These are phyloP conservation scores for Podaxis sp. DNA, from an alignment of 768 basidiomycete species.

Conservation along the genomic window DNA sequence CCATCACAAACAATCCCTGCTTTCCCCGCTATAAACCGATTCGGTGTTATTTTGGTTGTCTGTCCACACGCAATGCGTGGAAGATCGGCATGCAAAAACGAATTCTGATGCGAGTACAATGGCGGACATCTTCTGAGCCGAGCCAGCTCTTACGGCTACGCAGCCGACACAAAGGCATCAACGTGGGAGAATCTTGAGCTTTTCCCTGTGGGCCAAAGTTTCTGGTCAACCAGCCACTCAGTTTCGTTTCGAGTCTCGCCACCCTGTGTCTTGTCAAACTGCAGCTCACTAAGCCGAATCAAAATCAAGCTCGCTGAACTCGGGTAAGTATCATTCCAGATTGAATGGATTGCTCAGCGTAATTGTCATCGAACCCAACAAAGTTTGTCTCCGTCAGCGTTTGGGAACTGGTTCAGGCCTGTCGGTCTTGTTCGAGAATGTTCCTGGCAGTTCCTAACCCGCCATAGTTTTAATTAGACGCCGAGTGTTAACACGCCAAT, in stretches of 20 bases:
- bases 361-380: not conserved
- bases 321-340: not conserved
- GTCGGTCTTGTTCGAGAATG: not conserved
- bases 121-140: not conserved
- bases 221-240: too few species aligned
- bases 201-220: too few species aligned
- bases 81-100: not conserved
- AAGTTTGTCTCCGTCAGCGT: not conserved
- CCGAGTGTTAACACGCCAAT: not conserved
- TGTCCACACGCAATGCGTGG: not conserved
- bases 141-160: not conserved
- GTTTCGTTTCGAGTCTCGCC: too few species aligned
- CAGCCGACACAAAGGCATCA: too few species aligned
- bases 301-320: not conserved
- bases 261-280: not conserved
- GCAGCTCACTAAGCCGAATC: not conserved
- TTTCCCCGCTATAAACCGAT: constrained; percentile 3
- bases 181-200: too few species aligned
- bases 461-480: not conserved
- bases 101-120: not conserved
- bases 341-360: not conserved
- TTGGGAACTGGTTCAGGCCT: not conserved
- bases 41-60: not conserved
- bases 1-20: not conserved
- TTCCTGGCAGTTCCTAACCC: not conserved